These are phyloP conservation scores for Eryngium alpinum DNA, from an alignment of 140 eudicot genomes.

Conservation along the genomic window DNA sequence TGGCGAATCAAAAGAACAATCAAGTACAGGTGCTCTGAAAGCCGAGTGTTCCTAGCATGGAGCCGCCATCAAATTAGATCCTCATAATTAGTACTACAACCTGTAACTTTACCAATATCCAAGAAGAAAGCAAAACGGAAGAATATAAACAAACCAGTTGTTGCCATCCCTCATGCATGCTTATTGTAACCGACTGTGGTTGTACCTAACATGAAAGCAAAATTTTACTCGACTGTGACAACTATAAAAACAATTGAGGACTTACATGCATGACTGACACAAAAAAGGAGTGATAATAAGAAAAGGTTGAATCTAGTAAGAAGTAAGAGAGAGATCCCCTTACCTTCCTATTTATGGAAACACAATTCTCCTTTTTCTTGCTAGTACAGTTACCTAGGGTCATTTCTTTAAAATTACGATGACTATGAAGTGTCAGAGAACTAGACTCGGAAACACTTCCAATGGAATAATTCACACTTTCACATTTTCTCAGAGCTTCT, in stretches of 20 bases:
- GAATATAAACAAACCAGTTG: constrained; percentile 20
- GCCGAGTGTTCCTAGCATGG: constrained; percentile 16
- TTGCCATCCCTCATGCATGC: constrained; percentile 27
- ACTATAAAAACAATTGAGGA: neutral
- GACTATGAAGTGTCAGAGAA: constrained; percentile 15
- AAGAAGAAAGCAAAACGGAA: neutral
- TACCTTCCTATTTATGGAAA: constrained; percentile 19
- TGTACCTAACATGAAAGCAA: constrained; percentile 18
- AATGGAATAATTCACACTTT: constrained; percentile 19
- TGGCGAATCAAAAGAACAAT: constrained; percentile 22
- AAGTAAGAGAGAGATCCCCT: neutral
- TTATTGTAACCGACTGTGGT: constrained; percentile 17
- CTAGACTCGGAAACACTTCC: constrained; percentile 10
- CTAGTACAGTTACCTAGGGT: constrained; percentile 16
- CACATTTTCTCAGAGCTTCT: constrained; percentile 28
- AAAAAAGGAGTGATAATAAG: neutral
- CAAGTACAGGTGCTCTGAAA: constrained; percentile 13
- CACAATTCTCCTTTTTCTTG: constrained; percentile 10
- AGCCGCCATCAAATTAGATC: constrained; percentile 6
- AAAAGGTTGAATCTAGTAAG: neutral
- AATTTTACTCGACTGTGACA: neutral
- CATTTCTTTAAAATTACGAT: constrained; percentile 19
- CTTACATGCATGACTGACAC: neutral
- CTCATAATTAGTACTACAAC: neutral
- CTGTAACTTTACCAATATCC: constrained; percentile 1